These are phyloP conservation scores for Wallacemonas sp. DNA, from an alignment of 208 protist species.

Conservation along the genomic window DNA sequence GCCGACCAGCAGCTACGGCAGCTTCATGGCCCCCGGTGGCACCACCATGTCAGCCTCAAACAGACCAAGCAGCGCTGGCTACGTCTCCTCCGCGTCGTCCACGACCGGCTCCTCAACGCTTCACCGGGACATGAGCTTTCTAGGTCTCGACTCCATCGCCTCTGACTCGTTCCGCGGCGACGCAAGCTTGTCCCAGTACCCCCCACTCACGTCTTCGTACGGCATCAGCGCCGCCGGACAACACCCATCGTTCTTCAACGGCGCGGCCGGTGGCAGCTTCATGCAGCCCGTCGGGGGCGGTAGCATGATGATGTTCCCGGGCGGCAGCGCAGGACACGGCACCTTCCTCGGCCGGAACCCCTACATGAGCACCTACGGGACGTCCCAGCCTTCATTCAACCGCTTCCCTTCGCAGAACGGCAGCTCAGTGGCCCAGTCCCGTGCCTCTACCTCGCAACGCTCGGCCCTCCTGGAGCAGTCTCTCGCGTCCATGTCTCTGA, in stretches of 20 bases:
- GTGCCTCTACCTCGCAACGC: neutral
- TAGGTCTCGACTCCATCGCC: constrained; percentile 1
- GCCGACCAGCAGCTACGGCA: neutral
- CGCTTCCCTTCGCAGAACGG: neutral
- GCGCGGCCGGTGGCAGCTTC: neutral
- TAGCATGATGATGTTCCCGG: neutral
- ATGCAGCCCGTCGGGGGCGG: neutral
- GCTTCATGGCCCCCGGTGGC: constrained; percentile 8
- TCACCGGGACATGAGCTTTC: neutral
- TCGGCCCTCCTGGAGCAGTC: neutral
- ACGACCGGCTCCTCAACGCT: neutral
- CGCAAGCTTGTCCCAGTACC: neutral
- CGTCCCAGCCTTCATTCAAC: neutral
- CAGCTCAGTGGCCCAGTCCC: neutral
- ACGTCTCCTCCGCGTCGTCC: neutral
- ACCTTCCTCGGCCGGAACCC: neutral
- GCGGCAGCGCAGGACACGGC: neutral
- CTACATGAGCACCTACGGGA: neutral
- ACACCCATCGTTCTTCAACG: neutral
- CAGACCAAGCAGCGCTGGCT: neutral
- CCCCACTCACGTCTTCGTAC: neutral
- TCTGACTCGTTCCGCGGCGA: neutral
- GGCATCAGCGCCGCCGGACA: neutral
- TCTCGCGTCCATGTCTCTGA: neutral
- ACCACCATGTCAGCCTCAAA: no score